Evolutionary conservation across 2,329 filamentous ascomycete genomes (phyloP).

Genomic region (Lachnellula arida): DNA sequence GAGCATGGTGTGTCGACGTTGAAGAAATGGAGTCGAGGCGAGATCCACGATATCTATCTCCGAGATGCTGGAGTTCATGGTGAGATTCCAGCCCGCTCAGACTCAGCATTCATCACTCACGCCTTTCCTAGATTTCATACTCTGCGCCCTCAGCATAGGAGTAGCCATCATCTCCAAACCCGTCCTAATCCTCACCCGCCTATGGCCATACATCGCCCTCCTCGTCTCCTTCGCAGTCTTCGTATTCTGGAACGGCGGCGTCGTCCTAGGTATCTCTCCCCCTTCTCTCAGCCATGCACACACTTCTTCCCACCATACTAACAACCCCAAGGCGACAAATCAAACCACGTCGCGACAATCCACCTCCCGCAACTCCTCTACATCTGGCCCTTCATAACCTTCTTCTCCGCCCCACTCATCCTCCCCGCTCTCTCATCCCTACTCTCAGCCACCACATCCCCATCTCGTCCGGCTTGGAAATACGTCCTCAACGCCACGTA

Average conservation of each 20-base stretch:
- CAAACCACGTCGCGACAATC: conserved; percentile 84
- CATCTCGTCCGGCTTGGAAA: conserved; percentile 13
- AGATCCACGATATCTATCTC: conserved; percentile 52
- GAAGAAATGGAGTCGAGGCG: conserved; percentile 39
- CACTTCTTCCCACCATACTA: neutral
- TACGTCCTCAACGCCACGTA: conserved; percentile 7
- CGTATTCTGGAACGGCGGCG: conserved; percentile 81
- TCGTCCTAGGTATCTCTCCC: conserved; percentile 72
- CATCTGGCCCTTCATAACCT: conserved; percentile 82
- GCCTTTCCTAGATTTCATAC: conserved; percentile 43
- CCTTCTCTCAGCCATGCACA: neutral
- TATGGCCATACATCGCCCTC: conserved; percentile 59
- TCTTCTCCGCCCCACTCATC: conserved; percentile 82
- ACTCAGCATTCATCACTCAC: conserved; percentile 8
- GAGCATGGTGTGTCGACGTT: conserved; percentile 8
- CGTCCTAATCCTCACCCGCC: conserved; percentile 39
- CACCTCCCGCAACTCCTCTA: conserved; percentile 93
- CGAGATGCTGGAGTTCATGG: conserved; percentile 46
- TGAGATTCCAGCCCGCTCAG: conserved; percentile 28
- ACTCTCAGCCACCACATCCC: neutral
- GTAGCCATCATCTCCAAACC: conserved; percentile 52
- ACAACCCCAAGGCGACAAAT: conserved; percentile 70
- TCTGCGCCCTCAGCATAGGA: conserved; percentile 59
- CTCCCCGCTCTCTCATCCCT: conserved; percentile 39
- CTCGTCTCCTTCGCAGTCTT: conserved; percentile 67